Evolutionary conservation across 768 basidiomycete genomes (phyloP).

Genomic region (Hericium rajendrae): DNA sequence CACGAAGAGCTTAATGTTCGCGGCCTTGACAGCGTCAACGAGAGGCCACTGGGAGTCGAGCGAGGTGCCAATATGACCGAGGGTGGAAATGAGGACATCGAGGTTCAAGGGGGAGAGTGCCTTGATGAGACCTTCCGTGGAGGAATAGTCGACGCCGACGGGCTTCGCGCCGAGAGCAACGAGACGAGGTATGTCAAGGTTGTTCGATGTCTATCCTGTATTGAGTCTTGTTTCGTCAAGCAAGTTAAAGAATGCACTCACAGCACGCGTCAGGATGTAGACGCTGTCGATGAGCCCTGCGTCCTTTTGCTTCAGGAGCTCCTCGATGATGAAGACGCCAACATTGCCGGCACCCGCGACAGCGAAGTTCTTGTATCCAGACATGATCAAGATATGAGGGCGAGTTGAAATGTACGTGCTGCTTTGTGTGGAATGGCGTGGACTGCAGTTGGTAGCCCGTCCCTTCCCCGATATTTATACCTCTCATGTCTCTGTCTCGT

Average conservation of each 20-base stretch:
- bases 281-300: conserved; percentile 4
- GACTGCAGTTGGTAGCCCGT: too few species aligned
- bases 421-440: too few species aligned
- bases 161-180: neutral
- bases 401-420: too few species aligned
- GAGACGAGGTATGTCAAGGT: neutral
- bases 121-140: conserved; percentile 1
- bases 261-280: conserved; percentile 8
- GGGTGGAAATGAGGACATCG: conserved; percentile 11
- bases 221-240: neutral
- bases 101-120: conserved; percentile 3
- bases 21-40: conserved; percentile 16
- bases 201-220: neutral
- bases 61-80: neutral
- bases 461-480: too few species aligned
- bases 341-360: conserved; percentile 6
- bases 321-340: conserved; percentile 8
- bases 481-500: too few species aligned
- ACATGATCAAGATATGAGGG: neutral
- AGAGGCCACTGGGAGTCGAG: conserved; percentile 12
- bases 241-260: neutral
- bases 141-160: conserved; percentile 9
- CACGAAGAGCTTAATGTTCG: conserved; percentile 22
- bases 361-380: conserved; percentile 8
- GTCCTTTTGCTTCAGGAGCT: conserved; percentile 6